Conservation (phyloP, 1,284 basidiomycete species). For the Phellopilus nigrolimitatus region DNA sequence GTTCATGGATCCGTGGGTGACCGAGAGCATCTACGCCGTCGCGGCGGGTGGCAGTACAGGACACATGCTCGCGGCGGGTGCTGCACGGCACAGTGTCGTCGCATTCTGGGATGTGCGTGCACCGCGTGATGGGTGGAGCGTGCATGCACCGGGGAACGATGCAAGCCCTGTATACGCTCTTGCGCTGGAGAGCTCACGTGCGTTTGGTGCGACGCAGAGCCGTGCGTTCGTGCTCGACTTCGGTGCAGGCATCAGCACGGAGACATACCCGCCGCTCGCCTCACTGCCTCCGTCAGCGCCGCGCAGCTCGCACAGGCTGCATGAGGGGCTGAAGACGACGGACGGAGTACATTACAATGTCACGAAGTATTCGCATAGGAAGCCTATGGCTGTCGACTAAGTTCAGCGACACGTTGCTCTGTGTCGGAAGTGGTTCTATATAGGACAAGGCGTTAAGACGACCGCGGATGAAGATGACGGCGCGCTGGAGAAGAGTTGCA, state of each 20-base stretch:
- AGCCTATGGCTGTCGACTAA: constrained; percentile 16
- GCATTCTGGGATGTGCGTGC: constrained; percentile 73
- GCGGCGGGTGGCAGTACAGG: constrained; percentile 64
- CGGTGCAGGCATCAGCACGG: constrained; percentile 50
- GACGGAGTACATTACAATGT: constrained; percentile 45
- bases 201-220: constrained; percentile 70
- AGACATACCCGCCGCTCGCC: constrained; percentile 51
- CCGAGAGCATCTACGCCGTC: constrained; percentile 68
- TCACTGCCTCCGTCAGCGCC: constrained; percentile 28
- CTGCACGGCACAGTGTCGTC: constrained; percentile 67
- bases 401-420: not conserved
- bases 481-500: too few relatives aligned
- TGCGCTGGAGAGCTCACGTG: constrained; percentile 62
- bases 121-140: constrained; percentile 59
- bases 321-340: constrained; percentile 32
- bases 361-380: constrained; percentile 30
- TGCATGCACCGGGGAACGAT: constrained; percentile 72
- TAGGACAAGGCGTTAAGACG: too few relatives aligned
- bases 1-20: constrained; percentile 59
- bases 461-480: too few relatives aligned
- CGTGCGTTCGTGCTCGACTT: constrained; percentile 75
- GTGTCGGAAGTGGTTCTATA: not conserved
- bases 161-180: constrained; percentile 68
- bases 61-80: constrained; percentile 63
- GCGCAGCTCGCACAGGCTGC: constrained; percentile 37